Percentiles rank a stretch among this genome's conserved stretches.
Evolutionary conservation across 257 asterid species (phyloP).

Genomic region (Sherardia arvensis): DNA sequence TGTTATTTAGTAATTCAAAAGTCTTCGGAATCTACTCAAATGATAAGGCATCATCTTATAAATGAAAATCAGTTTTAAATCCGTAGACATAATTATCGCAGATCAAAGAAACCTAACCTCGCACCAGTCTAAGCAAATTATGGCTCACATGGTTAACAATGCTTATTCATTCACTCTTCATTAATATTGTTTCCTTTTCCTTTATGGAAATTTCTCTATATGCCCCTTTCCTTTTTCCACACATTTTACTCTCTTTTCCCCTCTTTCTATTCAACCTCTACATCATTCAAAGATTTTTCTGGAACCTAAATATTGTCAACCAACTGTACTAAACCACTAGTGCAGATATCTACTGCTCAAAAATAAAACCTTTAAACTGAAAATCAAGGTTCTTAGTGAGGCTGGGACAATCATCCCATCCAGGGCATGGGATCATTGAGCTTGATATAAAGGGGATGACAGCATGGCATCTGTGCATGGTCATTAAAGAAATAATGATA

Average conservation of each 20-base stretch:
- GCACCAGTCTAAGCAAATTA: slow-evolving; percentile 84
- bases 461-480: no score
- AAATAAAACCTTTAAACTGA: neutral
- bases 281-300: slow-evolving; percentile 60
- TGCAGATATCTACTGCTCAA: neutral
- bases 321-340: neutral
- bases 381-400: neutral
- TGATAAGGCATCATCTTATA: neutral
- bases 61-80: neutral
- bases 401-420: neutral
- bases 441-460: neutral
- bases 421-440: neutral
- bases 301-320: slow-evolving; percentile 23
- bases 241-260: no score
- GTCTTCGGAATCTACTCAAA: neutral
- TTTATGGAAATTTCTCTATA: no score
- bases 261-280: no score
- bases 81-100: neutral
- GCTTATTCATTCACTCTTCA: neutral
- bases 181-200: no score
- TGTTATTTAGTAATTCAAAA: no score
- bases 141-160: neutral
- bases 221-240: no score
- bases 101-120: slow-evolving; percentile 39
- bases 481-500: neutral